These are phyloP conservation scores for Emmonsiellopsis sp. DNA, from an alignment of 2,329 filamentous ascomycete genomes.

Conservation along the genomic window DNA sequence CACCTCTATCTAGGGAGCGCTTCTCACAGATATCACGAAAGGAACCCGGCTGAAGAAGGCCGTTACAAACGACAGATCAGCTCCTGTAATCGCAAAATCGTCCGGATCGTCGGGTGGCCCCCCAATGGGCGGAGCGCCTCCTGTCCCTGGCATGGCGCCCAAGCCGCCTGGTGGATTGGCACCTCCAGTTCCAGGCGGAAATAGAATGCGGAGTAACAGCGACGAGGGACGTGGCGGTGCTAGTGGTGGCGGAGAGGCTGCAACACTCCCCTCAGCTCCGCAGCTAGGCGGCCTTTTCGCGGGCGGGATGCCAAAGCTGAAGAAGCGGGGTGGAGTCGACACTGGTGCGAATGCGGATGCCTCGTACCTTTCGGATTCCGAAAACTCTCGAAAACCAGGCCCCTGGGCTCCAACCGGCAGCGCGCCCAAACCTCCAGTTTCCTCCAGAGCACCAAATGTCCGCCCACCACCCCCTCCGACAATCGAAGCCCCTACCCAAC, in stretches of 20 bases:
- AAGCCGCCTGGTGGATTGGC: constrained; percentile 57
- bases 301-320: constrained; percentile 90
- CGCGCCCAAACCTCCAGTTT: constrained; percentile 47
- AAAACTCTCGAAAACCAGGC: constrained; percentile 45
- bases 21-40: constrained; percentile 81
- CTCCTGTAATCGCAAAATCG: constrained; percentile 56
- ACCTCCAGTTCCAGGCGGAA: constrained; percentile 58
- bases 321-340: constrained; percentile 74
- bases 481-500: constrained; percentile 39
- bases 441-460: constrained; percentile 47
- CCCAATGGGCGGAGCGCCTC: constrained; percentile 66
- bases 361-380: constrained; percentile 75
- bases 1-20: constrained; percentile 56
- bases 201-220: constrained; percentile 74
- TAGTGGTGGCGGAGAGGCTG: constrained; percentile 35
- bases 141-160: constrained; percentile 56
- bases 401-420: constrained; percentile 43
- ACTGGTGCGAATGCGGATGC: constrained; percentile 64
- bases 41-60: constrained; percentile 73
- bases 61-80: constrained; percentile 86
- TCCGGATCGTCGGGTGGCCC: constrained; percentile 50
- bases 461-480: constrained; percentile 40
- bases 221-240: constrained; percentile 46
- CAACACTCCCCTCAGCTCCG: constrained; percentile 61
- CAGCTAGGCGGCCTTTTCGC: constrained; percentile 84